Evolutionary conservation across 2,329 filamentous ascomycete genomes (phyloP), one percentile per base, ranked within the genome.

Genomic region (Torrubiella hemipterigena): DNA sequence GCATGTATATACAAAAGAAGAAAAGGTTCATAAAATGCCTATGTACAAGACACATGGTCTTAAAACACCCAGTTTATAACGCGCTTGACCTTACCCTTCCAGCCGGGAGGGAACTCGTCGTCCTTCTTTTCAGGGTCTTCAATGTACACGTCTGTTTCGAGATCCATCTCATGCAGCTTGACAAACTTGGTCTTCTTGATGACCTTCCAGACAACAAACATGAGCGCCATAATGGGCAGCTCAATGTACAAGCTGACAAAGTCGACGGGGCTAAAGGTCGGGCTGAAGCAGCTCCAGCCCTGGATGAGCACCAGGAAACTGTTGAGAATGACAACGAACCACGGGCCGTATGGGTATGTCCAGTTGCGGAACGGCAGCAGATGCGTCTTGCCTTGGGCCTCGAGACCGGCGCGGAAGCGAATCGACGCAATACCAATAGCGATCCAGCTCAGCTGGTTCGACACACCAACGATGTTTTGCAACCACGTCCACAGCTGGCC

Each of bases 181-280:
- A 67, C 54, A 35, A 67, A 61, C 38, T 65, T 73, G 0, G 79
- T 82, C 47, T 61, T 67, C 52, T 83, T 77, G 38, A 74, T 35
- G 2, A 82, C 17, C 52, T 89, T 91, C 77, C 81, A 89, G 6
- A 63, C 73, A 1, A 77, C 27, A 45, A 70, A 87, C 20, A 89
- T 61, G 7, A 77, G 42, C 12, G 69, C 39, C 63, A 79, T 73
- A 35, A 79, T 42, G 0, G 73, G 69, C 16, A 79, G 49, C 50
- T 78, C 71, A 22, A 80, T 62, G 42, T 80, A 78, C 39, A 62
- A 73, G 36, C 69, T 75, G 28, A 80, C 69, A 42, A 80, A 79
- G 43, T 67, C 62, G 10, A 77, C 69, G 3, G 53, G 57, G 29
- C 61, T 58, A 43, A 79, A 80, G 3, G 38, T 49, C 4, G 71